Percentiles rank a stretch among this genome's conserved stretches.
phyloP scores from a whole-genome alignment of 805 yeast species.

The Wickerhamiella cacticola region DNA sequence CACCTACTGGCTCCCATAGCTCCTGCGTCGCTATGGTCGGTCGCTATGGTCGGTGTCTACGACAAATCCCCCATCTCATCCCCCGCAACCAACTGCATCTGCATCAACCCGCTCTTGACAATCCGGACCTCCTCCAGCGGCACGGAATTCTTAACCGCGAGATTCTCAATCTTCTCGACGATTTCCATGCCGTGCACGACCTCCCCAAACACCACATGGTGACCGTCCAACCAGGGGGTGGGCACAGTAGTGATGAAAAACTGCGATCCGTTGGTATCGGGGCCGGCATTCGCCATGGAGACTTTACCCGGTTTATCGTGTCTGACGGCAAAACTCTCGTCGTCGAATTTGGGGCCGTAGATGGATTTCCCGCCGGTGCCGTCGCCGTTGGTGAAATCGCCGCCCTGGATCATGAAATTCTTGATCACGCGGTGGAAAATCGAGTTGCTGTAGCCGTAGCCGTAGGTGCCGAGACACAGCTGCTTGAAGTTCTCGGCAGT shows the following conservation, averaged over 20 bases:
- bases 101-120: not conserved
- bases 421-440: conserved; percentile 55
- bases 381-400: conserved; percentile 9
- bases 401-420: conserved; percentile 33
- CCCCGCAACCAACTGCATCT: not conserved
- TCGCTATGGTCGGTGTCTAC: too few relatives aligned
- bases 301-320: conserved; percentile 42
- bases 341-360: conserved; percentile 9
- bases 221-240: conserved; percentile 70
- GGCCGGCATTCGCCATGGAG: conserved; percentile 11
- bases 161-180: conserved; percentile 52
- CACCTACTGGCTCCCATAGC: too few relatives aligned
- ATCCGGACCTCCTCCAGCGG: conserved; percentile 32
- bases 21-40: too few relatives aligned
- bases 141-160: conserved; percentile 46
- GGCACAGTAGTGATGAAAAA: conserved; percentile 75
- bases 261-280: conserved; percentile 41
- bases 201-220: conserved; percentile 83
- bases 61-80: not conserved
- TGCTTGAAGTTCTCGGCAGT: conserved; percentile 70
- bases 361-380: conserved; percentile 11
- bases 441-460: conserved; percentile 60
- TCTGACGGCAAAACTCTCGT: conserved; percentile 21
- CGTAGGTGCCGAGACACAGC: conserved; percentile 54
- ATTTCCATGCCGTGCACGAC: conserved; percentile 63